These are phyloP conservation scores for Bipolaris gigantea DNA, from an alignment of 2,329 filamentous ascomycete genomes.

Conservation along the genomic window DNA sequence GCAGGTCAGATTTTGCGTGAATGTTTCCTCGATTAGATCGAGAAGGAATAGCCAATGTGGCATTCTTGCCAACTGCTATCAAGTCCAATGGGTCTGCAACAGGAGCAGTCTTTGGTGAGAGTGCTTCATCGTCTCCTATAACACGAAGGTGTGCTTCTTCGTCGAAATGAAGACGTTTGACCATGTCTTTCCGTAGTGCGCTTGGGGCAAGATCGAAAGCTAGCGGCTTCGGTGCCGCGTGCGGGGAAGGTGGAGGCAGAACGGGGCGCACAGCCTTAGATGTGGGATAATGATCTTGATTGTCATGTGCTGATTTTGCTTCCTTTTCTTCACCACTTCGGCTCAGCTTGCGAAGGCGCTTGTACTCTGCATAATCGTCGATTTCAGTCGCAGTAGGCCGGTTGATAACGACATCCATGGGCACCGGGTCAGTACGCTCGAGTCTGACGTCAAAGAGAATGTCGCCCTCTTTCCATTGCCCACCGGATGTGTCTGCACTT, in stretches of 20 bases:
- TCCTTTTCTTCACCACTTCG: constrained; percentile 19
- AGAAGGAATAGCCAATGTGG: background rate
- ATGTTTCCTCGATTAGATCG: background rate
- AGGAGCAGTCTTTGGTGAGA: constrained; percentile 17
- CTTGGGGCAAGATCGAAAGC: background rate
- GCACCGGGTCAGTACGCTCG: constrained; percentile 38
- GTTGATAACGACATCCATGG: constrained; percentile 43
- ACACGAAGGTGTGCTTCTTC: constrained; percentile 3
- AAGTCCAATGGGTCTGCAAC: constrained; percentile 4
- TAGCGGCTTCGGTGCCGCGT: background rate
- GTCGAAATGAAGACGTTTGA: constrained; percentile 16
- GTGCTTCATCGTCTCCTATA: background rate
- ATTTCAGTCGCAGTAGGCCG: constrained; percentile 50
- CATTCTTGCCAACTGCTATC: background rate
- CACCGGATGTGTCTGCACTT: constrained; percentile 13
- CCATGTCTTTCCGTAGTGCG: constrained; percentile 7
- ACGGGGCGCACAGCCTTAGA: constrained; percentile 22
- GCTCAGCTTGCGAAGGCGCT: constrained; percentile 41
- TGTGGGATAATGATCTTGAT: background rate
- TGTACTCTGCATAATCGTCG: constrained; percentile 54
- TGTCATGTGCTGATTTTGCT: background rate
- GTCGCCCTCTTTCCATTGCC: constrained; percentile 27
- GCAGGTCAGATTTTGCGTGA: background rate
- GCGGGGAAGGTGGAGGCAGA: constrained; percentile 1
- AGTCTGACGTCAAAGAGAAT: constrained; percentile 47